Evolutionary conservation across 1,139 yeast species (phyloP).

Genomic region (Protomyces macrosporus): DNA sequence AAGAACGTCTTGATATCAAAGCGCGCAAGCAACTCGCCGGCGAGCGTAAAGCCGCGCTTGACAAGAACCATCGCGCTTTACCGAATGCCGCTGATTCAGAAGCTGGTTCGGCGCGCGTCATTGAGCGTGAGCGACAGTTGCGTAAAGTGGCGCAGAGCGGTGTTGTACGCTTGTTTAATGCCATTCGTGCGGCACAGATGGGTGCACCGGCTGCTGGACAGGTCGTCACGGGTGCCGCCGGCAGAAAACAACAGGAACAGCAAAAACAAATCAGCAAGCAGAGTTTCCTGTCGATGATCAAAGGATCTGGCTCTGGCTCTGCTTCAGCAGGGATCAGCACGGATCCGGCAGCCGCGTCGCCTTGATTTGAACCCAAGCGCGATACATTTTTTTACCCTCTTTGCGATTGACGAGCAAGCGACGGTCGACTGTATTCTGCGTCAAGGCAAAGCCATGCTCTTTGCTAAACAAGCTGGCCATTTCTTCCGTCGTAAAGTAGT

Average conservation of each 20-base stretch:
- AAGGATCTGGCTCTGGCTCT: not conserved
- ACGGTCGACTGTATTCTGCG: constrained; percentile 81
- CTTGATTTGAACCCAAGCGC: constrained; percentile 77
- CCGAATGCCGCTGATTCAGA: constrained; percentile 37
- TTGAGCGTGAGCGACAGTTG: constrained; percentile 66
- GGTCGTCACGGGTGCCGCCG: constrained; percentile 13
- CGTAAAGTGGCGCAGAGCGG: constrained; percentile 90
- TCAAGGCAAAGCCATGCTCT: constrained; percentile 51
- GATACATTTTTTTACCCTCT: constrained; percentile 86
- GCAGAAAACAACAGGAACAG: constrained; percentile 12
- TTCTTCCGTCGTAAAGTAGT: constrained; percentile 92
- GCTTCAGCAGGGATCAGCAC: too few relatives aligned
- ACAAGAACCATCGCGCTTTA: constrained; percentile 64
- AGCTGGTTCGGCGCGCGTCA: constrained; percentile 44
- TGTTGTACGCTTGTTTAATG: constrained; percentile 80
- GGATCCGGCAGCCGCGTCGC: not conserved
- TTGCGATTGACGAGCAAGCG: constrained; percentile 86
- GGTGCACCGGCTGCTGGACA: not conserved
- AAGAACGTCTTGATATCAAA: constrained; percentile 74
- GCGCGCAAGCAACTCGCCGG: constrained; percentile 66
- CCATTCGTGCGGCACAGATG: constrained; percentile 77
- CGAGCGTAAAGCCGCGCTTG: constrained; percentile 66
- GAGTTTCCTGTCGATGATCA: constrained; percentile 28
- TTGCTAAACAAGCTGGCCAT: constrained; percentile 54
- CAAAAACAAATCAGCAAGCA: constrained; percentile 27